Evolutionary conservation across 306 rosid species (phyloP).

Genomic region (Phaseolus lunatus): DNA sequence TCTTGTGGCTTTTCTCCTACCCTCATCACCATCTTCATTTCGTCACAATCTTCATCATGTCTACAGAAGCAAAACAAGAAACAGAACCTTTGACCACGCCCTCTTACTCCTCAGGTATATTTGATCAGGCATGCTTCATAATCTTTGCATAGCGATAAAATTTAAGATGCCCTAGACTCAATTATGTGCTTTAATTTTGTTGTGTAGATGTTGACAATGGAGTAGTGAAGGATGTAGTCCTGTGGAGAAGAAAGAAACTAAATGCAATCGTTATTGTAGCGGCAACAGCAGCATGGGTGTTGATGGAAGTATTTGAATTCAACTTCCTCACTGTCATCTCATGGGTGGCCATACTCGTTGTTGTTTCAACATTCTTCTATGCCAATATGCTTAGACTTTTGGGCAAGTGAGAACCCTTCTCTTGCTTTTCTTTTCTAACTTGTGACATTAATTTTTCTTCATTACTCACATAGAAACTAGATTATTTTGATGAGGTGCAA

Average conservation of each 20-base stretch:
- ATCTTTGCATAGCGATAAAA: neutral
- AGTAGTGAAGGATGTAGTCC: conserved; percentile 47
- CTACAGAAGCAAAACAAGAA: conserved; percentile 37
- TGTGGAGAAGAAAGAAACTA: conserved; percentile 65
- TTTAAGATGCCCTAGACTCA: neutral
- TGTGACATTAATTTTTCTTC: neutral
- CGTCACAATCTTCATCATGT: conserved; percentile 44
- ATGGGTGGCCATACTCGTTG: conserved; percentile 54
- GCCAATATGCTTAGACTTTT: conserved; percentile 61
- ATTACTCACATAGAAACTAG: neutral
- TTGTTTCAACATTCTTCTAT: conserved; percentile 60
- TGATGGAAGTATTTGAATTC: conserved; percentile 62
- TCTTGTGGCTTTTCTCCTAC: neutral
- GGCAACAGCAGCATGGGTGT: conserved; percentile 66
- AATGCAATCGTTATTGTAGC: conserved; percentile 43
- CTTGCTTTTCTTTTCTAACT: neutral
- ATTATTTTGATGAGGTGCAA: neutral
- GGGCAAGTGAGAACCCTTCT: conserved; percentile 57
- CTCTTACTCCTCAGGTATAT: conserved; percentile 49
- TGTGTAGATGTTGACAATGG: conserved; percentile 51
- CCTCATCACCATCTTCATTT: neutral
- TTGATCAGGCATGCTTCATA: neutral
- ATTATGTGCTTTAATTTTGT: neutral
- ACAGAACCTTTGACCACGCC: conserved; percentile 27
- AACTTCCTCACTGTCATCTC: conserved; percentile 63